phyloP scores from a whole-genome alignment of 2,329 filamentous ascomycete species.

The Aschersonia sp. region DNA sequence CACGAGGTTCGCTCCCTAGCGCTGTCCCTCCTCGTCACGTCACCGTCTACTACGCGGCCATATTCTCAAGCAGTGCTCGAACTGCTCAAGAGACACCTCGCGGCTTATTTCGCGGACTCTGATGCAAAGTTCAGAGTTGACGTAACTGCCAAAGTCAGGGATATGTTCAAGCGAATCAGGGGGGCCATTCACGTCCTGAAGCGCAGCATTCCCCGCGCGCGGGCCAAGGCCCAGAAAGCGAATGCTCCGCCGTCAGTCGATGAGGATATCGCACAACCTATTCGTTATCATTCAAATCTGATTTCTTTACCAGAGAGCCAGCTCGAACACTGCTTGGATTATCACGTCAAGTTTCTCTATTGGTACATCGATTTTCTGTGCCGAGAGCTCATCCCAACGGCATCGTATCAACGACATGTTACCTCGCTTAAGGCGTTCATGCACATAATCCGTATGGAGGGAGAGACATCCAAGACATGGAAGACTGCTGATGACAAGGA shows the following conservation, averaged over 20 bases:
- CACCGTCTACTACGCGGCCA: constrained; percentile 58
- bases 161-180: constrained; percentile 62
- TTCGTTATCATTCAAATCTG: constrained; percentile 23
- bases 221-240: constrained; percentile 19
- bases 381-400: constrained; percentile 60
- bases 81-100: constrained; percentile 50
- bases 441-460: constrained; percentile 52
- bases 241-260: constrained; percentile 6
- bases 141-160: constrained; percentile 57
- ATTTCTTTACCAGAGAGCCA: constrained; percentile 22
- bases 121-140: constrained; percentile 80
- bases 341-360: constrained; percentile 49
- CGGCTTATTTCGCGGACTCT: constrained; percentile 64
- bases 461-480: constrained; percentile 35
- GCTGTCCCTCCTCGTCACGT: constrained; percentile 65
- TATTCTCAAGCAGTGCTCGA: constrained; percentile 48
- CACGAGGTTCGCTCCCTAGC: constrained; percentile 62
- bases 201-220: constrained; percentile 23
- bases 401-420: constrained; percentile 82
- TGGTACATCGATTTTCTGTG: constrained; percentile 65
- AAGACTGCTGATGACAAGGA: constrained; percentile 22
- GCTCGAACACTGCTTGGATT: constrained; percentile 24
- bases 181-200: constrained; percentile 46
- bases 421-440: constrained; percentile 59
- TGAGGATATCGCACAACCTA: constrained; percentile 11